Base-by-base conservation (phyloP, 805 yeast species). In the Blastobotrys parvus region DNA sequence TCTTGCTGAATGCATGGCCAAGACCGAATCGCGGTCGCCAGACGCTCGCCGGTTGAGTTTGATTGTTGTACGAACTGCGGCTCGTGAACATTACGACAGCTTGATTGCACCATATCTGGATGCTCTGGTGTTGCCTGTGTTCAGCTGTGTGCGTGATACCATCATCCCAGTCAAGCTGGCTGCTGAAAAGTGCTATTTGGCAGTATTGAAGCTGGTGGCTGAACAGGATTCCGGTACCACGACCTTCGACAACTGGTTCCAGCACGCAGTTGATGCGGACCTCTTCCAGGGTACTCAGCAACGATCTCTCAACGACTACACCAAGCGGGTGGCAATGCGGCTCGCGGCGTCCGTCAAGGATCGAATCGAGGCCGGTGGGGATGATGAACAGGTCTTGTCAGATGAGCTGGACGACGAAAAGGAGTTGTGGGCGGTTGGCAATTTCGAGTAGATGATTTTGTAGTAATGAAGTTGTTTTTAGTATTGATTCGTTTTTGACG, bases 111-210 rank as follows among this genome's bases (percentile, higher is more conserved):
- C 82, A 10, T 68, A 71, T 53, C 65, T 75, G 49, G 78, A 78
- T 51, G 27, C 51, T 22, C 54, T 90, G 41, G 85, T 74, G 3
- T 86, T 92, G 11, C 69, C 85, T 10, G 79, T 88, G 2, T 90
- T 90, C 60, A 67, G 81, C 0, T 80, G 92, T 59, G 81, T 90
- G 33, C 72, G 98, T 51, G 96, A 89, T 56, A 72, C 80, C n/a
- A 70, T 85, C 38, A 86, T 90, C 56, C 97, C 98, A 3, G 80
- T 90, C 52, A 89, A 88, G 56, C 70, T 90, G 48, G 96, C 97
- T 1, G 95, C 95, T 5, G 98, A 90, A 61, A 86, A 86, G 66
- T 88, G 94, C 0, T 88, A 74, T 60, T 60, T 89, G 51, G 77
- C 85, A 1, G 58, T 87, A 15, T 82, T 88, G 63, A 69, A 74